Percentiles rank a stretch among this genome's conserved stretches.
Conservation (phyloP, 805 yeast genomes). For the Kregervanrija delftensis region DNA sequence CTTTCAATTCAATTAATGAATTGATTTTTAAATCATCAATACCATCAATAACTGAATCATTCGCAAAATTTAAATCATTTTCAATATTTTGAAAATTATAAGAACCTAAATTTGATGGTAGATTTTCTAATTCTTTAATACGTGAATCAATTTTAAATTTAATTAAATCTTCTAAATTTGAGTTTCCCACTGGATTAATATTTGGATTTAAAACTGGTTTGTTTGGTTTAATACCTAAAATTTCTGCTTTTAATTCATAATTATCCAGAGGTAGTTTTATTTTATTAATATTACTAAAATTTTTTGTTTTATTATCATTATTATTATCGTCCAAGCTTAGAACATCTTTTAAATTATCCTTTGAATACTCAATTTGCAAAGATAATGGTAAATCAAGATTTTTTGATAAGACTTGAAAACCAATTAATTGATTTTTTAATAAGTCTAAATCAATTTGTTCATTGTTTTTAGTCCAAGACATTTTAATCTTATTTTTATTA, state of each 20-base stretch:
- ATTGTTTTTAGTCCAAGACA: slow-evolving; percentile 18
- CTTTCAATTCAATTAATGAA: slow-evolving; percentile 64
- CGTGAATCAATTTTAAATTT: slow-evolving; percentile 49
- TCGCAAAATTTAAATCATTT: slow-evolving; percentile 30
- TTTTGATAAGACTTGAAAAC: slow-evolving; percentile 56
- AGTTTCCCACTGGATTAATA: slow-evolving; percentile 41
- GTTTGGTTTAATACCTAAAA: slow-evolving; percentile 32
- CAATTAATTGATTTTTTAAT: slow-evolving; percentile 52
- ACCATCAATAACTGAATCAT: slow-evolving; percentile 38
- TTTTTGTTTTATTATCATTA: slow-evolving; percentile 1
- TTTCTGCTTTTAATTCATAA: slow-evolving; percentile 32
- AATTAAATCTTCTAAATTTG: slow-evolving; percentile 45
- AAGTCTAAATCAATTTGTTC: slow-evolving; percentile 37
- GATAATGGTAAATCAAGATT: slow-evolving; percentile 58
- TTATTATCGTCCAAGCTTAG: neutral
- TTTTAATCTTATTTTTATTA: slow-evolving; percentile 21
- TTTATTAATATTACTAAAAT: neutral
- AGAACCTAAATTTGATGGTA: slow-evolving; percentile 69
- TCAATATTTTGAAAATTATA: slow-evolving; percentile 30
- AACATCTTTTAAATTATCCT: slow-evolving; percentile 12
- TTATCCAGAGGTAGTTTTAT: slow-evolving; percentile 20
- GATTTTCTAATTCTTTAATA: slow-evolving; percentile 50
- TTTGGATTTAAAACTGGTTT: slow-evolving; percentile 26
- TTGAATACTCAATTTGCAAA: slow-evolving; percentile 34
- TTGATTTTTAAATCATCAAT: slow-evolving; percentile 56